Evolutionary conservation across 2,329 filamentous ascomycete species (phyloP), one percentile per base, ranked within the genome.

Genomic region (Cladosporium sp.): DNA sequence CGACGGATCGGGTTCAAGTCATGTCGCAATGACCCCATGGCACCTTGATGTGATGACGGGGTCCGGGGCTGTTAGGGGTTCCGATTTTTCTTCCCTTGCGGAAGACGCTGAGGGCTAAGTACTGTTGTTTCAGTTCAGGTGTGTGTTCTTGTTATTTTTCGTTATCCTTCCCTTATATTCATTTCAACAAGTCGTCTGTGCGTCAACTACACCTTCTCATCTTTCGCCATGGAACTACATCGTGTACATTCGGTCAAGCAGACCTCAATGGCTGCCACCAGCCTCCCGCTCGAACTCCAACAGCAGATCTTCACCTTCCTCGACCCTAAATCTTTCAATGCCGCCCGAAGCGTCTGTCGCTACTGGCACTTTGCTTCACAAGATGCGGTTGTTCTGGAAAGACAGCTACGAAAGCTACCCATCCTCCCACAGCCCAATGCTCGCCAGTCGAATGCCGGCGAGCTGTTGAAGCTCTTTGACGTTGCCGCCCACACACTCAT

Each of bases 251-350:
- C 60, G 23, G 60, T 63, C 49, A 54, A 63, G 25, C 62, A 64
- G 62, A 64, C 62, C 30, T 39, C 62, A n/a, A 66, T 67, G 56
- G 64, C 72, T 54, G 70, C 72, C 6, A 72, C 72, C 13, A 65
- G 67, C 57, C 69, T 77, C 5, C 75, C 74, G 39, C 66, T 76
- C 14, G 75, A 77, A 63, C 67, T 77, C 36, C 75, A 75, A 59
- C 75, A 76, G 67, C 74, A 75, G 26, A 66, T 76, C 60, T 77
- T 74, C 68, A 65, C 68, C 28, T 71, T 68, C 65, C 71, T 77
- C 51, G 74, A 76, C 49, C 67, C 73, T 8, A 69, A 66, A 51
- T 74, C 74, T 3, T 77, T 76, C 68, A 72, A 72, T 62, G 66
- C 70, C 7, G 72, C 73, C 1, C 67, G 74, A 10, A 72, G 69